Base-by-base conservation (phyloP, 257 asterid genomes). In the Scutellaria baicalensis region DNA sequence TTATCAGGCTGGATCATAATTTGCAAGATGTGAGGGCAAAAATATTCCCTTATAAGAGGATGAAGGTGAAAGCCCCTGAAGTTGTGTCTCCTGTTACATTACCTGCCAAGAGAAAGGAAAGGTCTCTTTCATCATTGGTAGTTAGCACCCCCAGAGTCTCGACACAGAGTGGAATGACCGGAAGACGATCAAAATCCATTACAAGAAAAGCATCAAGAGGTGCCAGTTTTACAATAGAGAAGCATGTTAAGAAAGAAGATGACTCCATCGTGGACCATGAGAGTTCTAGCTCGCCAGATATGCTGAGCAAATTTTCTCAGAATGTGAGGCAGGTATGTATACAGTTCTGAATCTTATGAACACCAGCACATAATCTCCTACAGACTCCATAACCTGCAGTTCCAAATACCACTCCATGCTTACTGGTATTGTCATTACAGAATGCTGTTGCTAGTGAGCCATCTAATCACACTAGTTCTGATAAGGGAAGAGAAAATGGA, bases 81-180 rank as follows among this genome's bases (percentile, higher is more conserved):
- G 72, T 77, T 74, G 69, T 76, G 71, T 73, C 90, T 75, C 84
- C 90, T 40, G 66, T 89, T 66, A 52, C 89, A 39, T 75, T 91
- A 78, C 99, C 99, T 21, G 92, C 80, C 39, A 94, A 88, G 88
- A 89, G 97, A 79, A 94, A 94, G 84, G 99, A 94, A 84, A 85
- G 96, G 77, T 94, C 97, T 16, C 97, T 94, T 63, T 94, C 99
- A 6, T 86, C 97, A 13, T 79, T 94, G 86, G 99, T 88, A 64
- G 95, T 94, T 59, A 91, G 85, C 85, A 87, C 99, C 62, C 99
- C 99, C 17, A 86, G 96, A 79, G 97, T 94, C 60, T 85, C 99
- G 70, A n/a, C 96, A 8, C 95, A 87, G 77, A 64, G 82, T 68
- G 97, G 97, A 68, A 76, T 86, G 89, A 91, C 99, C 0, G 97